These are phyloP conservation scores for Hymenotorrendiella dingleyae DNA, from an alignment of 2,329 filamentous ascomycete species.

Conservation along the genomic window DNA sequence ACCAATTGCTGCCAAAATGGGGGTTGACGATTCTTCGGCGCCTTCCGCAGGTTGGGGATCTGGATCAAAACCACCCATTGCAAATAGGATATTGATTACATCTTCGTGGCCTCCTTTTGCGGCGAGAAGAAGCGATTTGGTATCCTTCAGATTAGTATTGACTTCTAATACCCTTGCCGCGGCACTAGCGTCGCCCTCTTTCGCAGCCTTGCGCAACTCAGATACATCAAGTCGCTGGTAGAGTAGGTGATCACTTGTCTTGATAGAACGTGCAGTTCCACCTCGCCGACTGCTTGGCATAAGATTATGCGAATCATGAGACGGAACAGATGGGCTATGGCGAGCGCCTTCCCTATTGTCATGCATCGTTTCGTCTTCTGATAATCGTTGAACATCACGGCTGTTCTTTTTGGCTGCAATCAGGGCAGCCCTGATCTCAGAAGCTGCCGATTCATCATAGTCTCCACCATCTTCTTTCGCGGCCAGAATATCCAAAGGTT, in stretches of 20 bases:
- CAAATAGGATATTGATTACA: constrained; percentile 37
- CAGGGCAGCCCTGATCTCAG: constrained; percentile 66
- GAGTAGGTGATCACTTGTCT: constrained; percentile 57
- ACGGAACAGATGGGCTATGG: constrained; percentile 43
- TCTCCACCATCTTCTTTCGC: constrained; percentile 61
- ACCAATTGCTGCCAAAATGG: constrained; percentile 90
- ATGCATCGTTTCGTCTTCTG: constrained; percentile 47
- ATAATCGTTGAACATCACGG: constrained; percentile 45
- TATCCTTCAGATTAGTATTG: constrained; percentile 55
- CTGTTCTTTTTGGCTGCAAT: constrained; percentile 54
- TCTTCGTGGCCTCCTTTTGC: constrained; percentile 83
- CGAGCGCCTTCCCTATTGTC: constrained; percentile 49
- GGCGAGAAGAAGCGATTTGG: constrained; percentile 83
- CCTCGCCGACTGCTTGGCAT: constrained; percentile 35
- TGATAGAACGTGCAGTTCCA: constrained; percentile 49
- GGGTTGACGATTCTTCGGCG: constrained; percentile 71
- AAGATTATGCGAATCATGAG: constrained; percentile 10
- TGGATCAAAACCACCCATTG: constrained; percentile 47
- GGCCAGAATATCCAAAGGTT: constrained; percentile 78
- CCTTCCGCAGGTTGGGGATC: constrained; percentile 62
- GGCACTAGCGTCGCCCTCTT: constrained; percentile 55
- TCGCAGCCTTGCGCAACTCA: constrained; percentile 53
- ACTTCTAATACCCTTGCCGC: constrained; percentile 57
- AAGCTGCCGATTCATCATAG: constrained; percentile 12
- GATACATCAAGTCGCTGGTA: constrained; percentile 58